Evolutionary conservation across 495 filamentous ascomycete genomes (phyloP), one percentile per base, ranked within the genome.

Genomic region (Penicillium flavigenum): DNA sequence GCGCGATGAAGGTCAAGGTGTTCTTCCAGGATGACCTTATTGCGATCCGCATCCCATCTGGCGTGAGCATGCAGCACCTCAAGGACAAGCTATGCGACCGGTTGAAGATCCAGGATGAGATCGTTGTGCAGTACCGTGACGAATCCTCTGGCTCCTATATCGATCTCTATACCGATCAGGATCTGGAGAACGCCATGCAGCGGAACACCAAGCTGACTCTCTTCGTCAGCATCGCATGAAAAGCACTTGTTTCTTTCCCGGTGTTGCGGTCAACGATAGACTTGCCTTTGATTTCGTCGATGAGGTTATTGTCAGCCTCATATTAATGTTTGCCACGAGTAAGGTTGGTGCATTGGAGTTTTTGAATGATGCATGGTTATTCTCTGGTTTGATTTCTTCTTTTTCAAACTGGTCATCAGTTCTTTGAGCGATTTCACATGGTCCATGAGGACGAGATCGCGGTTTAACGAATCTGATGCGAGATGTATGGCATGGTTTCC

Each of bases 11-110:
- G 72, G 89, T 98, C 68, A 98, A 98, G 75, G 86, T 97, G 38
- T 92, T 88, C 73, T 95, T 90, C 76, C 83, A 89, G 60, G 89
- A 94, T 63, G 92, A 97, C 60, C 80, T 92, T 57, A 92, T 96
- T 62, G 88, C 92, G 42, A 92, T 98, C 64, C 86, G 92, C 43
- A 87, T 98, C 39, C 90, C 93, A 3, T 80, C 78, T 5, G 87
- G 93, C 42, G 88, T 96, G 61, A 83, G 77, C 60, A 92, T 88
- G 74, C 79, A 81, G 62, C 86, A 89, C 58, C 81, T 98, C 41
- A 87, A 86, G 56, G 91, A 97, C 53, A 91, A 90, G 64, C 81
- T 94, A 31, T 77, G 78, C 47, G 91, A 92, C 38, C 83, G 91
- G 7, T 76, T 92, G 38, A 89, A 88, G 74, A 84, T 94, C 46